Evolutionary conservation across 192 early-diverging fungal species (phyloP).

Genomic region (Umbelopsis ramanniana): DNA sequence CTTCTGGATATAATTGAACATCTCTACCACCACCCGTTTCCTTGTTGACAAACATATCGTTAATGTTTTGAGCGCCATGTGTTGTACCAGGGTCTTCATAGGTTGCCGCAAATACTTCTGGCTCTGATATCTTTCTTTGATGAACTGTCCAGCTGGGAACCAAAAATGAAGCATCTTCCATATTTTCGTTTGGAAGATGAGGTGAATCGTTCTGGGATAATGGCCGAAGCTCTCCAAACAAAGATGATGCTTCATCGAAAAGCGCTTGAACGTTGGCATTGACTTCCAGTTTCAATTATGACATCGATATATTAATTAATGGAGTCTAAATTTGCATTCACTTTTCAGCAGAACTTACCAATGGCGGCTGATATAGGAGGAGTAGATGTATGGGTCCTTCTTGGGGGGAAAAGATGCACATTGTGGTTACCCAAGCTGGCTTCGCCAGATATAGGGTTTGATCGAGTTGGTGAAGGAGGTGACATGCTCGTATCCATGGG

Average conservation of each 20-base stretch:
- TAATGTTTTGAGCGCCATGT: background rate
- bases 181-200: background rate
- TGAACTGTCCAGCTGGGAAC: background rate
- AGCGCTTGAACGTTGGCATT: too few relatives aligned
- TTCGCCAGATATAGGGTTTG: background rate
- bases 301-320: too few relatives aligned
- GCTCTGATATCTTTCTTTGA: background rate
- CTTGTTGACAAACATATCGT: background rate
- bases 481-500: background rate
- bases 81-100: background rate
- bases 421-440: background rate
- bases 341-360: too few relatives aligned
- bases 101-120: background rate
- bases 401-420: background rate
- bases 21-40: background rate
- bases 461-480: background rate
- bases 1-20: background rate
- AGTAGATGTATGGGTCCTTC: background rate
- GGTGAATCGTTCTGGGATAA: background rate
- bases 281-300: too few relatives aligned
- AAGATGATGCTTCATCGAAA: too few relatives aligned
- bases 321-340: too few relatives aligned
- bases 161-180: background rate
- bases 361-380: background rate
- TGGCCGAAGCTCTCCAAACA: too few relatives aligned